Conservation (phyloP, 2,329 filamentous ascomycete species). For the Pseudogymnoascus sp. region DNA sequence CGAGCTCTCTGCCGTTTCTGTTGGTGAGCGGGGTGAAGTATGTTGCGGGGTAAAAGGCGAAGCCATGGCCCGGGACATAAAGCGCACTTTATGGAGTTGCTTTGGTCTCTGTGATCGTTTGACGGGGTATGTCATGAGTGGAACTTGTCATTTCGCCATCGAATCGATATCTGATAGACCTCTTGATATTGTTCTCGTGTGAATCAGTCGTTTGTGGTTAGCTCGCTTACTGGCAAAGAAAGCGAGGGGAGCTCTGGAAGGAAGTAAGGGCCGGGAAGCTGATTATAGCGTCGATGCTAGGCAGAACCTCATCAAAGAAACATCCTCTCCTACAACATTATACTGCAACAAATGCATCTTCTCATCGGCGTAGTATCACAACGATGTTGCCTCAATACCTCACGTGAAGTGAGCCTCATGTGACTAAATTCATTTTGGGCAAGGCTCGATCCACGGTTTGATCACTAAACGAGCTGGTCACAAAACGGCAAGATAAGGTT, state of each 20-base stretch:
- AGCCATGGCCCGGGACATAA: slow-evolving; percentile 21
- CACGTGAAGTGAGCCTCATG: slow-evolving; percentile 4
- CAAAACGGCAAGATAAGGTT: background rate
- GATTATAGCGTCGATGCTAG: background rate
- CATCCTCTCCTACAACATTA: background rate
- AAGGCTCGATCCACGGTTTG: background rate
- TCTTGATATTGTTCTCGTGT: slow-evolving; percentile 12
- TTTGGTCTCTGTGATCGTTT: slow-evolving; percentile 23
- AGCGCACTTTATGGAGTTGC: slow-evolving; percentile 21
- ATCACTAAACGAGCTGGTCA: background rate
- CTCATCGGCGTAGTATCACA: background rate
- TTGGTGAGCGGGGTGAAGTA: background rate
- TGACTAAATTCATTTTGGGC: background rate
- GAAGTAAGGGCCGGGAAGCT: background rate
- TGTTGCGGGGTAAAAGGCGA: background rate
- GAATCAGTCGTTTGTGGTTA: background rate
- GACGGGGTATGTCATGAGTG: slow-evolving; percentile 25
- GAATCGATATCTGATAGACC: background rate
- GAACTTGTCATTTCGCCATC: slow-evolving; percentile 12
- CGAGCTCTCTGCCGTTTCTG: background rate
- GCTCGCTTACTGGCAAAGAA: slow-evolving; percentile 2
- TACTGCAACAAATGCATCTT: background rate
- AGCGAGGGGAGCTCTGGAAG: background rate
- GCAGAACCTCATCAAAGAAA: background rate
- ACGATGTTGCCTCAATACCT: background rate